Evolutionary conservation across 441 rosid genomes (phyloP).

Genomic region (Erysimum pusillum): DNA sequence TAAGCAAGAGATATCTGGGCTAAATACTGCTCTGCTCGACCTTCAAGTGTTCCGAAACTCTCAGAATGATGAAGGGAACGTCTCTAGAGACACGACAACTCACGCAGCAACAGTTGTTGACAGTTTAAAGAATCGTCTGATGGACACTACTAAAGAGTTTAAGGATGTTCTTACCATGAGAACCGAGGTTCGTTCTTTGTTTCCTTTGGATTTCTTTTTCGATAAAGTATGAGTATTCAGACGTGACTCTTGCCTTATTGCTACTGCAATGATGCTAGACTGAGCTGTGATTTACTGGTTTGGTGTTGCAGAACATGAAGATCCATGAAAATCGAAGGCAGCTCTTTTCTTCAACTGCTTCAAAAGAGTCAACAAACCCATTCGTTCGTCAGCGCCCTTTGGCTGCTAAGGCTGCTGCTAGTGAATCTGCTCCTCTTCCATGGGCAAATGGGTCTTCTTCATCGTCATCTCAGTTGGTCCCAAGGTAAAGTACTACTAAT

Average conservation of each 20-base stretch:
- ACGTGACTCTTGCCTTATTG: background rate
- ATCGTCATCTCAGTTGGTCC: slow-evolving; percentile 67
- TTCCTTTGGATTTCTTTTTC: slow-evolving; percentile 9
- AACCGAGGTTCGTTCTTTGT: slow-evolving; percentile 72
- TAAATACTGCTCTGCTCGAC: slow-evolving; percentile 88
- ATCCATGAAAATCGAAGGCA: slow-evolving; percentile 92
- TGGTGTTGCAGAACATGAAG: slow-evolving; percentile 76
- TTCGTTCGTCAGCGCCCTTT: slow-evolving; percentile 94
- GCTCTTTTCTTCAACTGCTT: slow-evolving; percentile 74
- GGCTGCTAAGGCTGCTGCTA: slow-evolving; percentile 66
- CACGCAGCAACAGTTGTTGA: slow-evolving; percentile 84
- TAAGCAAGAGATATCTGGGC: slow-evolving; percentile 92
- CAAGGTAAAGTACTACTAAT: slow-evolving; percentile 51
- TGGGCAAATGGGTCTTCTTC: slow-evolving; percentile 86
- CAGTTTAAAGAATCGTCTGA: slow-evolving; percentile 66
- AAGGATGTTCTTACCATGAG: slow-evolving; percentile 91
- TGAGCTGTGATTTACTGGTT: slow-evolving; percentile 19
- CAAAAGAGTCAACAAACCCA: slow-evolving; percentile 88
- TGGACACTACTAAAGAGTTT: slow-evolving; percentile 89
- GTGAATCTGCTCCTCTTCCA: slow-evolving; percentile 69
- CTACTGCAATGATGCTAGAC: slow-evolving; percentile 7
- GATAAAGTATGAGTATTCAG: slow-evolving; percentile 6
- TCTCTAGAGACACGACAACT: slow-evolving; percentile 75
- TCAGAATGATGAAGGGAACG: slow-evolving; percentile 70
- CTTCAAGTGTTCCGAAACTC: slow-evolving; percentile 84